Percentiles rank a stretch among this genome's conserved stretches.
Conservation (phyloP, 129 eudicot genomes). For the Centrapalus pauciflorus region DNA sequence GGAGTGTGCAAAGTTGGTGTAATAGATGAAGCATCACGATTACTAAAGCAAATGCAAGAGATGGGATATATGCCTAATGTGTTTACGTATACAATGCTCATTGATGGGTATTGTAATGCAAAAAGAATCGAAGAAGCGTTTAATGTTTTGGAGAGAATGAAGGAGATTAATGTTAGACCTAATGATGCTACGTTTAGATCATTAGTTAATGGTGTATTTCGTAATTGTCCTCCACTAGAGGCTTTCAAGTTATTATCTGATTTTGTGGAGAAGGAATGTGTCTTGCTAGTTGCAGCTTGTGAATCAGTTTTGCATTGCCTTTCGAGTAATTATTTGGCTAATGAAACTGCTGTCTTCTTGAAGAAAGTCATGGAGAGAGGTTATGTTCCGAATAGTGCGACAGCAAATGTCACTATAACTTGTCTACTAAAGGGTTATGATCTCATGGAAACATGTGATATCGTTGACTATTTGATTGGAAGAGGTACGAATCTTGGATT, state of each 20-base stretch:
- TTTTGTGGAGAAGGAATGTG: slow-evolving; percentile 45
- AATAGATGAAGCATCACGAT: slow-evolving; percentile 76
- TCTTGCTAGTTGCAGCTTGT: slow-evolving; percentile 52
- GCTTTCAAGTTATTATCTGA: slow-evolving; percentile 48
- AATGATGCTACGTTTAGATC: slow-evolving; percentile 92
- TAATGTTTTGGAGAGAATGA: slow-evolving; percentile 61
- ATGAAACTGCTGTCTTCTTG: slow-evolving; percentile 52
- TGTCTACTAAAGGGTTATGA: slow-evolving; percentile 69
- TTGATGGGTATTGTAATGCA: slow-evolving; percentile 87
- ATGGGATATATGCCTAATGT: slow-evolving; percentile 66
- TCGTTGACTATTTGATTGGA: slow-evolving; percentile 42
- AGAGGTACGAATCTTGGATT: slow-evolving; percentile 52
- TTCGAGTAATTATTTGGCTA: slow-evolving; percentile 38
- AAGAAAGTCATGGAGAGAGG: slow-evolving; percentile 49
- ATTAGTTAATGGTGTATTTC: slow-evolving; percentile 81
- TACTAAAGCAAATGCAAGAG: slow-evolving; percentile 78
- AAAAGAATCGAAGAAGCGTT: slow-evolving; percentile 75
- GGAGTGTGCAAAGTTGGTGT: slow-evolving; percentile 95
- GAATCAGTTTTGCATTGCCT: slow-evolving; percentile 55
- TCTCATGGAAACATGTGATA: slow-evolving; percentile 56
- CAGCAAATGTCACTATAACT: slow-evolving; percentile 43
- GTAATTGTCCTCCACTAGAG: slow-evolving; percentile 37
- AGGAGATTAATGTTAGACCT: slow-evolving; percentile 58
- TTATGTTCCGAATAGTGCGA: slow-evolving; percentile 51
- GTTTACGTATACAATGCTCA: slow-evolving; percentile 71